Evolutionary conservation across 805 yeast species (phyloP).

Genomic region (Lachancea waltii): DNA sequence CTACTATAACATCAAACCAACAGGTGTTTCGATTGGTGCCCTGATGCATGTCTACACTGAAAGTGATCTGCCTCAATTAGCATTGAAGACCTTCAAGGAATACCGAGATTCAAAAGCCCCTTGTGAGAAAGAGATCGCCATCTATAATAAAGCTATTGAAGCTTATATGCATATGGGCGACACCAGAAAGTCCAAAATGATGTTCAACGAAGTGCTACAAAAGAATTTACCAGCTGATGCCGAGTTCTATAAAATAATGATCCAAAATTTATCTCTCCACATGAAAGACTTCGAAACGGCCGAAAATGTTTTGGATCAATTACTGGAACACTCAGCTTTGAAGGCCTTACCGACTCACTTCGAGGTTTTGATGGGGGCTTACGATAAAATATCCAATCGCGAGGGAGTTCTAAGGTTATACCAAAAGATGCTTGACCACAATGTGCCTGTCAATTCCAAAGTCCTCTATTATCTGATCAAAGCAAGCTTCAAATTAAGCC

Average conservation of each 20-base stretch:
- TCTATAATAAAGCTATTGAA: slow-evolving; percentile 22
- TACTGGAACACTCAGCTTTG: slow-evolving; percentile 15
- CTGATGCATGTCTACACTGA: slow-evolving; percentile 26
- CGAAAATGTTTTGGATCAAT: slow-evolving; percentile 16
- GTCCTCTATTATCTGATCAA: slow-evolving; percentile 28
- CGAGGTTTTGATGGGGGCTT: slow-evolving; percentile 28
- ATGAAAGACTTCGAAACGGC: slow-evolving; percentile 21
- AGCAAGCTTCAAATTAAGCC: slow-evolving; percentile 27
- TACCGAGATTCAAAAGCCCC: slow-evolving; percentile 8
- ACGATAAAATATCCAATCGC: slow-evolving; percentile 22
- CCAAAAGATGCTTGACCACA: slow-evolving; percentile 22
- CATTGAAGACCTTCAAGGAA: slow-evolving; percentile 19
- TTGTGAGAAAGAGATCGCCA: slow-evolving; percentile 9
- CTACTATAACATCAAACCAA: slow-evolving; percentile 26
- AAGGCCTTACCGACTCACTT: slow-evolving; percentile 24
- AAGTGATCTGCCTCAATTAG: slow-evolving; percentile 16
- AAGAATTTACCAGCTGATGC: slow-evolving; percentile 14
- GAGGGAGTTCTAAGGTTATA: slow-evolving; percentile 27
- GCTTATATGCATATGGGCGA: slow-evolving; percentile 18
- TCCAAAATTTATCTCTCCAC: slow-evolving; percentile 15
- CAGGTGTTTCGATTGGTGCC: slow-evolving; percentile 22
- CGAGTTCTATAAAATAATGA: slow-evolving; percentile 22
- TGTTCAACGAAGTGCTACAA: slow-evolving; percentile 14
- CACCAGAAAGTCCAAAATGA: slow-evolving; percentile 14
- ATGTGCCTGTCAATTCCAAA: slow-evolving; percentile 23